Conservation (phyloP, 208 protist genomes). For the Lotmaria passim region DNA sequence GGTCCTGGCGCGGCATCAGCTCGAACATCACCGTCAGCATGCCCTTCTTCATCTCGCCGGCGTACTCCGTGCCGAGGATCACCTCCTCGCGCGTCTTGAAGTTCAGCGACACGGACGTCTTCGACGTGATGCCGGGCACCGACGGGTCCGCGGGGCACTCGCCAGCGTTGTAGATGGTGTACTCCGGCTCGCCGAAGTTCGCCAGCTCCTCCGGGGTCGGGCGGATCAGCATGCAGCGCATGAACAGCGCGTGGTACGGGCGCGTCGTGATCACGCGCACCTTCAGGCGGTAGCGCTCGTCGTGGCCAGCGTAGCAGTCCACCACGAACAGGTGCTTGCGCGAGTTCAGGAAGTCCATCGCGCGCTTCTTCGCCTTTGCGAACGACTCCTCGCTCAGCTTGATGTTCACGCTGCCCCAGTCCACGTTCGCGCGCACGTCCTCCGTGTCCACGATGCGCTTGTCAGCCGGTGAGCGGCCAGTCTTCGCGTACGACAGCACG, state of each 20-base stretch:
- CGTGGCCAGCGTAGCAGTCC: slow-evolving; percentile 94
- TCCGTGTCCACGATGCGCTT: slow-evolving; percentile 93
- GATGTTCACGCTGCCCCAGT: slow-evolving; percentile 96
- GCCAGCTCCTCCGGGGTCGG: slow-evolving; percentile 90
- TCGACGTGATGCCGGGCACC: slow-evolving; percentile 83
- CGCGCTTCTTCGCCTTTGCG: slow-evolving; percentile 90
- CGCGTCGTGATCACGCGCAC: slow-evolving; percentile 91
- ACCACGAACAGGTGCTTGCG: slow-evolving; percentile 93
- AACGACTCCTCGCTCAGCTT: slow-evolving; percentile 89
- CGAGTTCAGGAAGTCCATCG: slow-evolving; percentile 93
- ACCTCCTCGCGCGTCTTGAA: slow-evolving; percentile 91
- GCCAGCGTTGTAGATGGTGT: slow-evolving; percentile 96
- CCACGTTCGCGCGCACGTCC: slow-evolving; percentile 77
- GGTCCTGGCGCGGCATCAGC: slow-evolving; percentile 90
- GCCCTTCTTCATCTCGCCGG: slow-evolving; percentile 99
- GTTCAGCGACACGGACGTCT: slow-evolving; percentile 81
- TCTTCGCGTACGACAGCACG: slow-evolving; percentile 90
- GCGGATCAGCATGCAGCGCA: slow-evolving; percentile 96
- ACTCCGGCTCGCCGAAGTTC: slow-evolving; percentile 95
- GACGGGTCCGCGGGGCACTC: slow-evolving; percentile 89
- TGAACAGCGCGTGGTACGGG: slow-evolving; percentile 97
- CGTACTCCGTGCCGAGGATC: slow-evolving; percentile 96
- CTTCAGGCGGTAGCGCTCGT: slow-evolving; percentile 93
- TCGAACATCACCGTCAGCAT: slow-evolving; percentile 97
- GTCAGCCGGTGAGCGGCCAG: slow-evolving; percentile 92